Percentiles rank a stretch among this genome's conserved stretches.
Conservation (phyloP, 805 yeast species). For the Hanseniaspora hatyaiensis region DNA sequence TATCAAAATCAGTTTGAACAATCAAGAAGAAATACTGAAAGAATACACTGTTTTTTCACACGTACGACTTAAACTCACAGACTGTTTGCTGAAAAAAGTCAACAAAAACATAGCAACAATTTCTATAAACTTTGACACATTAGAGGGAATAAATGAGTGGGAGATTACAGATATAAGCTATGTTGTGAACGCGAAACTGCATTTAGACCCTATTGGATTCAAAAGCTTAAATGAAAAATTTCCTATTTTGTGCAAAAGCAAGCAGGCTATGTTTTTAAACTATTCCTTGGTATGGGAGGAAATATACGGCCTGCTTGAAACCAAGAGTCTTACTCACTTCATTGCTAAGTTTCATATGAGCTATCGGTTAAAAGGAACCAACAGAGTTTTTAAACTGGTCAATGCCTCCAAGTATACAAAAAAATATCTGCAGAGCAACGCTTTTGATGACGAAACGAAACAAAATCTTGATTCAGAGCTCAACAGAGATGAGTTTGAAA, state of each 20-base stretch:
- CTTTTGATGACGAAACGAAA: not conserved
- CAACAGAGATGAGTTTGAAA: not conserved
- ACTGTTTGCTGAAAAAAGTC: conserved; percentile 10
- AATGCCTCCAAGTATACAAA: conserved; percentile 8
- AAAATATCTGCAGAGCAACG: not conserved
- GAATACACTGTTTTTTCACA: not conserved
- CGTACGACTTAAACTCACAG: conserved; percentile 2
- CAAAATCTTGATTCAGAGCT: not conserved
- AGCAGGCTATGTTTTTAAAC: not conserved
- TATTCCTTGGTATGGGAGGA: conserved; percentile 4
- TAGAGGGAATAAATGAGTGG: not conserved
- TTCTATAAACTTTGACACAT: not conserved
- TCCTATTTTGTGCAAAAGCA: not conserved
- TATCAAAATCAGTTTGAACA: not conserved
- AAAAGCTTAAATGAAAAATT: too few species aligned
- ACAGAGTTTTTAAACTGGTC: conserved; percentile 6
- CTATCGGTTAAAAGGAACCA: not conserved
- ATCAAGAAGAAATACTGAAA: not conserved
- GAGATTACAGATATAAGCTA: not conserved
- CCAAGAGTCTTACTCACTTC: not conserved
- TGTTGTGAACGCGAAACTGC: not conserved
- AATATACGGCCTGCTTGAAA: not conserved
- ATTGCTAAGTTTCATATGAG: conserved; percentile 1
- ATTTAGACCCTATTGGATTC: not conserved
- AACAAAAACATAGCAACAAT: conserved; percentile 1